Evolutionary conservation across 2,329 filamentous ascomycete genomes (phyloP).

Genomic region (Biscogniauxia sp.): DNA sequence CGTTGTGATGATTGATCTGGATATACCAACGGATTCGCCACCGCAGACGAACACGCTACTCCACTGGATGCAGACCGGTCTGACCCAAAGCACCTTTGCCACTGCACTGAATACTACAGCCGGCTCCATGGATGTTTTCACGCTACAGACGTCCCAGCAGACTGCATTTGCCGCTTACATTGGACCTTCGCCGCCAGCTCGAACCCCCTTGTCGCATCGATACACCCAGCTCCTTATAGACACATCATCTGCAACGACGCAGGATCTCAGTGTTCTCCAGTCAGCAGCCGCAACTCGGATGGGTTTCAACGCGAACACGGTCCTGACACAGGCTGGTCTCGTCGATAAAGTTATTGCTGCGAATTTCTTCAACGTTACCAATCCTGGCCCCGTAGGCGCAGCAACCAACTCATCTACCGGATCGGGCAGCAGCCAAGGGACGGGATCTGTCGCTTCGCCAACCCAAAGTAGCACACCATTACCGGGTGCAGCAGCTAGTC

Average conservation of each 20-base stretch:
- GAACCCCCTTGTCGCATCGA: conserved; percentile 29
- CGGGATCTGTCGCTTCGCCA: conserved; percentile 14
- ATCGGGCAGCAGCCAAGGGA: conserved; percentile 11
- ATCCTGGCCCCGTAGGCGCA: conserved; percentile 20
- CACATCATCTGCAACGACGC: conserved; percentile 25
- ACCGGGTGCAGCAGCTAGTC: conserved; percentile 15
- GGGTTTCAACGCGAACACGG: conserved; percentile 25
- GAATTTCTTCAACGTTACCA: conserved; percentile 36
- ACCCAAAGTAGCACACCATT: conserved; percentile 15
- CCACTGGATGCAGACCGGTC: conserved; percentile 44
- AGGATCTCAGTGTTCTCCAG: conserved; percentile 24
- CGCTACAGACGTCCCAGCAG: conserved; percentile 21
- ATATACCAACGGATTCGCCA: conserved; percentile 43
- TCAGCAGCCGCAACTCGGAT: conserved; percentile 24
- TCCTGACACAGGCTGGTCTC: conserved; percentile 29
- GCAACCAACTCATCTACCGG: conserved; percentile 13
- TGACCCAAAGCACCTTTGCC: conserved; percentile 28
- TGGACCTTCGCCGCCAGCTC: conserved; percentile 28
- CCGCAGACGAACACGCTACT: conserved; percentile 38
- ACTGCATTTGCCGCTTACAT: conserved; percentile 27
- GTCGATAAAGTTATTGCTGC: conserved; percentile 33
- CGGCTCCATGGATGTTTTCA: conserved; percentile 20
- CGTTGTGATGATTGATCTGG: conserved; percentile 44
- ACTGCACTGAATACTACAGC: conserved; percentile 20
- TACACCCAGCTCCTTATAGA: conserved; percentile 34